Percentiles rank a stretch among this genome's conserved stretches.
These are phyloP conservation scores for Apostasia ramifera DNA, from an alignment of 106 monocot species.

Conservation along the genomic window DNA sequence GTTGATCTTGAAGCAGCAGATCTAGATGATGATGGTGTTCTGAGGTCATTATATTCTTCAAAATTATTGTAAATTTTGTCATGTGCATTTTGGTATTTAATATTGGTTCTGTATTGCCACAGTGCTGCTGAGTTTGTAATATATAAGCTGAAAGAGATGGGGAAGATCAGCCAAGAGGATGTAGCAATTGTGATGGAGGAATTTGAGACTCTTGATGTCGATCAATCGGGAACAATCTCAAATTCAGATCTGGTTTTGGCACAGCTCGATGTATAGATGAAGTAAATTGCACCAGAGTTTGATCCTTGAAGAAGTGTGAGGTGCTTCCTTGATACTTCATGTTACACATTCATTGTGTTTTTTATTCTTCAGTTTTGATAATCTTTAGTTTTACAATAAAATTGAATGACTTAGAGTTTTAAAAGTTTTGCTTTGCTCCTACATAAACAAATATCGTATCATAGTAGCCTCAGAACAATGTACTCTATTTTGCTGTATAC, in stretches of 20 bases:
- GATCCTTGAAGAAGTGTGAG: no score
- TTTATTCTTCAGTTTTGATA: no score
- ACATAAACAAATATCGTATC: no score
- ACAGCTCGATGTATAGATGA: slow-evolving; percentile 5
- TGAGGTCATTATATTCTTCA: slow-evolving; percentile 43
- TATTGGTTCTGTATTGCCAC: not conserved
- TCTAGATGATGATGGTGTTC: slow-evolving; percentile 61
- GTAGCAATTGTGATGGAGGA: slow-evolving; percentile 73
- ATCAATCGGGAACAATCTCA: slow-evolving; percentile 64
- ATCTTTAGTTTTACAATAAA: no score
- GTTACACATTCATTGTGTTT: no score
- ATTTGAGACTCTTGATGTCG: slow-evolving; percentile 84
- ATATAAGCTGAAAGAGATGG: slow-evolving; percentile 97
- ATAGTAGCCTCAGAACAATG: no score
- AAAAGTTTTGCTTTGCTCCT: no score
- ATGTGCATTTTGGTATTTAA: not conserved
- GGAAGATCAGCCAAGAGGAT: slow-evolving; percentile 86
- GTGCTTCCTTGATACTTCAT: no score
- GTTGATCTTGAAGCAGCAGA: slow-evolving; percentile 91
- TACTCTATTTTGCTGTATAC: no score
- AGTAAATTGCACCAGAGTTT: no score
- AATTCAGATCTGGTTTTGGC: slow-evolving; percentile 40
- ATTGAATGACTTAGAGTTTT: no score
- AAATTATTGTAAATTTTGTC: not conserved
- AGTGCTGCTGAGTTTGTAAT: slow-evolving; percentile 90